Percentiles rank a stretch among this genome's conserved stretches.
Conservation (phyloP, 768 basidiomycete species). For the Mycena capillaripes region DNA sequence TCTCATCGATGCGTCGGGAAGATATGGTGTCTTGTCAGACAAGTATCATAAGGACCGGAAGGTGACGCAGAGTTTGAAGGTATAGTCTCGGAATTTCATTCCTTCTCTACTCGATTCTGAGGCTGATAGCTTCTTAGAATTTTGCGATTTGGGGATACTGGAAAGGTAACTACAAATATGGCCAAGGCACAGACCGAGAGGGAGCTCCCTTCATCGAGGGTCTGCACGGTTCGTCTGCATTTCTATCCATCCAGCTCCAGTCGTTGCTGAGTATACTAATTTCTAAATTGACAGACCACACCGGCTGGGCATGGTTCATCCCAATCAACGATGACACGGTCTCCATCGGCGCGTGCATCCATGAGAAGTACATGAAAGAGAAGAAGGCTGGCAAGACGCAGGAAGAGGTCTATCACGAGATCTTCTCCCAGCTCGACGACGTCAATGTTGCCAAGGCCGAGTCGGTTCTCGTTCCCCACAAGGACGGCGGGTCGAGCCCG, state of each 20-base stretch:
- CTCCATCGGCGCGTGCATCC: background rate
- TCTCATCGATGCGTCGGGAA: constrained; percentile 18
- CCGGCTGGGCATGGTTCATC: constrained; percentile 10
- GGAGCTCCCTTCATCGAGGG: constrained; percentile 55
- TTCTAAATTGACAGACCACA: background rate
- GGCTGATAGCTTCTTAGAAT: background rate
- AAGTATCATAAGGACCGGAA: constrained; percentile 62
- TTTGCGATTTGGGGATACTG: constrained; percentile 56
- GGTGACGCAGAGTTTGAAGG: constrained; percentile 35
- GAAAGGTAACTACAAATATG: constrained; percentile 53
- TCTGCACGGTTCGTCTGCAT: constrained; percentile 6
- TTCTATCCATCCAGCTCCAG: background rate
- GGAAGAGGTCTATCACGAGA: no score
- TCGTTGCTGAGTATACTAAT: no score
- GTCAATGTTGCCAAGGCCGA: no score
- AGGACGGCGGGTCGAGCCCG: no score
- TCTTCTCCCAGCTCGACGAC: no score
- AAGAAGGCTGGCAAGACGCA: no score
- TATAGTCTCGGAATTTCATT: background rate
- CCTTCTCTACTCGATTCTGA: no score
- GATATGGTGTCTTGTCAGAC: constrained; percentile 60
- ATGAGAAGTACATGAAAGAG: no score
- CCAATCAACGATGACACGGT: constrained; percentile 1
- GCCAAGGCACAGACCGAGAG: constrained; percentile 46
- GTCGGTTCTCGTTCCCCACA: no score